phyloP scores from a whole-genome alignment of 1,139 yeast genomes.

The Sugiyamaella grinbergsii region DNA sequence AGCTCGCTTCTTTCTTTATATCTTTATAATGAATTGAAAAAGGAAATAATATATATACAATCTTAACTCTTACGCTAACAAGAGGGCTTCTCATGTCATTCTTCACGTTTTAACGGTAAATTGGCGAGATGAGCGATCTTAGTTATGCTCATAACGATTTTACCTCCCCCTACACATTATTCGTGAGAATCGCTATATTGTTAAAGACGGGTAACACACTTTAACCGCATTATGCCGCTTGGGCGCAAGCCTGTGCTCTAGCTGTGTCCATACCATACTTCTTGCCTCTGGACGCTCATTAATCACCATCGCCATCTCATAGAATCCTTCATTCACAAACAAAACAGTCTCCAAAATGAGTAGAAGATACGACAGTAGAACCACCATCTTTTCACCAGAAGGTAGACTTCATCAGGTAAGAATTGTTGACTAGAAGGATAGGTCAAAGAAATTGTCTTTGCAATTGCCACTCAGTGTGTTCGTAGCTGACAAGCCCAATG shows the following conservation, averaged over 20 bases:
- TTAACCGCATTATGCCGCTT: background rate
- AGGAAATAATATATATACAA: no score
- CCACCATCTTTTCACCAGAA: conserved; percentile 98
- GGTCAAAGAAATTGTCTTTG: background rate
- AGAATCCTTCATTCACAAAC: background rate
- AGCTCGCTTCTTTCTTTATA: no score
- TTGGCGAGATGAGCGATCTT: no score
- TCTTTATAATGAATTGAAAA: background rate
- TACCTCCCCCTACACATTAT: no score
- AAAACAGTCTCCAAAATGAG: conserved; percentile 45
- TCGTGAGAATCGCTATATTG: background rate
- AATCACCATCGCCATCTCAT: background rate
- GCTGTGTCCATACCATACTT: no score
- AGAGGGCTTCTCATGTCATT: no score
- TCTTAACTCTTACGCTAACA: no score
- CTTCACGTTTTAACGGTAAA: no score
- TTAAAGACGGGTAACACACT: background rate
- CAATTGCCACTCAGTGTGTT: background rate
- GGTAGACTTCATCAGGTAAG: conserved; percentile 88
- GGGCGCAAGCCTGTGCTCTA: background rate
- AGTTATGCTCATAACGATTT: no score
- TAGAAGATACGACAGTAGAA: conserved; percentile 93
- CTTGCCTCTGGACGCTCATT: background rate
- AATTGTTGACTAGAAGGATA: conserved; percentile 10
- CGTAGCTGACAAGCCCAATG: no score